phyloP scores from a whole-genome alignment of 75 land plant species.

The Pseudotsuga menziesii region DNA sequence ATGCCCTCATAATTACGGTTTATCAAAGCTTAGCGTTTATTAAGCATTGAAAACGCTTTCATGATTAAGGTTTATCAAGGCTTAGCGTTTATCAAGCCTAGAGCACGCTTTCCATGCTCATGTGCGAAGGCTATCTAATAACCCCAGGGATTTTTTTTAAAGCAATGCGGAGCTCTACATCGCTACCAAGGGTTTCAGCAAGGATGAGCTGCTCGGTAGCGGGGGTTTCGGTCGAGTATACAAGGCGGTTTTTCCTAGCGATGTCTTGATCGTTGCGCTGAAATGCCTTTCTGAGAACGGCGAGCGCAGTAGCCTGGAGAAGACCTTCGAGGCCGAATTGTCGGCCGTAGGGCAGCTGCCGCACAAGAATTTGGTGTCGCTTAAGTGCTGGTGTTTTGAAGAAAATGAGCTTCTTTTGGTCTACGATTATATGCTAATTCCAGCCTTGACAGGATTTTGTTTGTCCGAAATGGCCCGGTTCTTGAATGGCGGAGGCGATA shows the following conservation, averaged over 20 bases:
- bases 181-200: conserved; percentile 55
- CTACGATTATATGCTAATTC: conserved; percentile 79
- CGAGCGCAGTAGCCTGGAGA: conserved; percentile 31
- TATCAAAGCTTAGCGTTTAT: too few species aligned
- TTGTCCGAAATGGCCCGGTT: conserved; percentile 7
- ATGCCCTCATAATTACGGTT: too few species aligned
- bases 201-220: conserved; percentile 51
- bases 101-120: too few species aligned
- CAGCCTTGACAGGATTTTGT: conserved; percentile 59
- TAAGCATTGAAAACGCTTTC: too few species aligned
- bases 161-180: conserved; percentile 62
- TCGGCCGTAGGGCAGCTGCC: conserved; percentile 67
- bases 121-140: too few species aligned
- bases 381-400: conserved; percentile 75
- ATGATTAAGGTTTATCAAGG: too few species aligned
- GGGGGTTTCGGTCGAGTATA: conserved; percentile 77
- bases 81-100: too few species aligned
- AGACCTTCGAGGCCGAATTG: conserved; percentile 64
- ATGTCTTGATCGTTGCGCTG: conserved; percentile 36
- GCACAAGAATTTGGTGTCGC: conserved; percentile 70
- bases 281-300: conserved; percentile 59
- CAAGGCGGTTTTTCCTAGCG: conserved; percentile 59
- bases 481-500: conserved; percentile 42
- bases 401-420: conserved; percentile 75
- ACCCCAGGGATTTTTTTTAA: conserved; percentile 50